These are phyloP conservation scores for Ustilago hordei DNA, from an alignment of 1,284 basidiomycete genomes.

Conservation along the genomic window DNA sequence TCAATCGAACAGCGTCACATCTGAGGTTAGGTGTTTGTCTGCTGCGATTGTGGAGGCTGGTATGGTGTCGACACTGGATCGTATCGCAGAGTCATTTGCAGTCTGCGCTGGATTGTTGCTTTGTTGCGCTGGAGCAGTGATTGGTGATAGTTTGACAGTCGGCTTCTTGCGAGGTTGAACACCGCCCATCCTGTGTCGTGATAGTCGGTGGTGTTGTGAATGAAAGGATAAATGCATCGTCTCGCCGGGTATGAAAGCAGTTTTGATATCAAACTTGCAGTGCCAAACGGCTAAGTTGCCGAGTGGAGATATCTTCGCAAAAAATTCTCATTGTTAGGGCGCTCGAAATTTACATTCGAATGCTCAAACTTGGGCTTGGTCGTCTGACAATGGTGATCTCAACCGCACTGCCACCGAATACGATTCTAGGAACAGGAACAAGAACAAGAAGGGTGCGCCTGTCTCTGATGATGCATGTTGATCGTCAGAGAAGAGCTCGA, in stretches of 20 bases:
- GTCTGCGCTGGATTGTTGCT: not conserved
- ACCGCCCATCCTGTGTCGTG: conserved; percentile 36
- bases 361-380: not conserved
- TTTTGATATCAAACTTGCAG: not conserved
- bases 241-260: too few relatives aligned
- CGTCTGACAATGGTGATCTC: not conserved
- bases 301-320: too few relatives aligned
- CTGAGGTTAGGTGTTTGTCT: not conserved
- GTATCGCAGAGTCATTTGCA: not conserved
- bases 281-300: too few relatives aligned
- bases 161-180: conserved; percentile 34
- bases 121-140: not conserved
- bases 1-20: not conserved
- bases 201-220: conserved; percentile 19
- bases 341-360: too few relatives aligned
- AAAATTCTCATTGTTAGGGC: too few relatives aligned
- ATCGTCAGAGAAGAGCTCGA: not conserved
- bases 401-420: not conserved
- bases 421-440: not conserved
- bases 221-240: conserved; percentile 5
- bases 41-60: conserved; percentile 9
- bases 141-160: not conserved
- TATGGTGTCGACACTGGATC: conserved; percentile 31
- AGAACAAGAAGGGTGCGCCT: not conserved
- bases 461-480: conserved; percentile 6